Conservation (phyloP, 2,329 filamentous ascomycete genomes). For the Venturiaceae sp. region DNA sequence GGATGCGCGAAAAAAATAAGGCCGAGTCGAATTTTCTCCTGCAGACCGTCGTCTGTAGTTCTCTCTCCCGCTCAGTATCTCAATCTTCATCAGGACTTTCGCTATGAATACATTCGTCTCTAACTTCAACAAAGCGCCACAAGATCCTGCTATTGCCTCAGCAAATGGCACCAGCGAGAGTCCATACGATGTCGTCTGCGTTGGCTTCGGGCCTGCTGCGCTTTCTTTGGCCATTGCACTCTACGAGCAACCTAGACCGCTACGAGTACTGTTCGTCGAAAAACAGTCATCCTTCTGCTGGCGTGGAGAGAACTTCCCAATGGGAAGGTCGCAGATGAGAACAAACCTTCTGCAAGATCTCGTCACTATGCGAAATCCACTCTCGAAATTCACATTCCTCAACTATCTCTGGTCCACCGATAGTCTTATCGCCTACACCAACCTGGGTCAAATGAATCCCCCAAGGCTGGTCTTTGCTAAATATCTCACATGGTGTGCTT, state of each 20-base stretch:
- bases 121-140: not conserved
- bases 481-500: slow-evolving; percentile 18
- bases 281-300: not conserved
- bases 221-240: slow-evolving; percentile 8
- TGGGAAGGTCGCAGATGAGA: slow-evolving; percentile 1
- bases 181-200: slow-evolving; percentile 7
- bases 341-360: slow-evolving; percentile 16
- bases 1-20: not conserved
- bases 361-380: slow-evolving; percentile 17
- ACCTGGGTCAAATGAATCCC: slow-evolving; percentile 16
- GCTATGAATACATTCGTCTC: not conserved
- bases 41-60: not conserved
- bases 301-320: slow-evolving; percentile 2
- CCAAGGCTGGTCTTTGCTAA: slow-evolving; percentile 14
- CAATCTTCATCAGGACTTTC: not conserved
- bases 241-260: slow-evolving; percentile 4
- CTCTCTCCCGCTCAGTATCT: not conserved
- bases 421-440: slow-evolving; percentile 17
- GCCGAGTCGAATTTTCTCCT: not conserved
- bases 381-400: slow-evolving; percentile 18
- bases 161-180: not conserved
- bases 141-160: not conserved
- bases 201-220: slow-evolving; percentile 7
- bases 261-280: slow-evolving; percentile 5
- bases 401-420: slow-evolving; percentile 18